Percentiles rank a stretch among this genome's conserved stretches.
phyloP scores from a whole-genome alignment of 768 basidiomycete species.

The Naganishia onofrii region DNA sequence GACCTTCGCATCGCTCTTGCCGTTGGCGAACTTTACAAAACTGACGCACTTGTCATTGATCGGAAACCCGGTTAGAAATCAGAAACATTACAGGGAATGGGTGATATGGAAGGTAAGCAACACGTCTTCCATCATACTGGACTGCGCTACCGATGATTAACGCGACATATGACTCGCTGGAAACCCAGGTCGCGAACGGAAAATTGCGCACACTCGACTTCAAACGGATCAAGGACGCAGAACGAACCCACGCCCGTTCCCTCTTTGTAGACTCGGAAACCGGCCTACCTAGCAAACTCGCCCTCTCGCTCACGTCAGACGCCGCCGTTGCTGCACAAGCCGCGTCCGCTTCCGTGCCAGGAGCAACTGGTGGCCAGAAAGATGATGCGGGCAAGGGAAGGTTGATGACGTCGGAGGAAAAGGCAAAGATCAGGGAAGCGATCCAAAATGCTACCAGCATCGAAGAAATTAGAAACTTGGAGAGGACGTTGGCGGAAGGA shows the following conservation, averaged over 20 bases:
- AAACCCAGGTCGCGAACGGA: slow-evolving; percentile 33
- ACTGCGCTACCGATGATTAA: not conserved
- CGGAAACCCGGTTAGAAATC: slow-evolving; percentile 49
- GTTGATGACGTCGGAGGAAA: slow-evolving; percentile 52
- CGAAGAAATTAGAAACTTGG: slow-evolving; percentile 50
- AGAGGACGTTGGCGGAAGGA: slow-evolving; percentile 53
- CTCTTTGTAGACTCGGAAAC: slow-evolving; percentile 45
- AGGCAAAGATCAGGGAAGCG: slow-evolving; percentile 49
- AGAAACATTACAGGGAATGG: slow-evolving; percentile 50
- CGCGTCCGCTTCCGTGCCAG: slow-evolving; percentile 22
- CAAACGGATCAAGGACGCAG: slow-evolving; percentile 51
- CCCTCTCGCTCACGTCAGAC: slow-evolving; percentile 43
- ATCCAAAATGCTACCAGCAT: slow-evolving; percentile 47
- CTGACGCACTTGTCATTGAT: slow-evolving; percentile 48
- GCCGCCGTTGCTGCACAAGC: slow-evolving; percentile 35
- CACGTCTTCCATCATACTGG: too few relatives aligned
- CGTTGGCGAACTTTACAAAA: slow-evolving; percentile 46
- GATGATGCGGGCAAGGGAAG: slow-evolving; percentile 44
- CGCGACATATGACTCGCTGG: not conserved
- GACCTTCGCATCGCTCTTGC: slow-evolving; percentile 47
- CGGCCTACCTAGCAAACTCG: slow-evolving; percentile 48
- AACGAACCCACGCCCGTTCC: slow-evolving; percentile 40
- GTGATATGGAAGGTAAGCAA: slow-evolving; percentile 49
- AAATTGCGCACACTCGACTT: slow-evolving; percentile 51
- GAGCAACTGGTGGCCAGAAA: slow-evolving; percentile 15